Conservation (phyloP, 116 monocot species). For the Phalaenopsis hybrid region DNA sequence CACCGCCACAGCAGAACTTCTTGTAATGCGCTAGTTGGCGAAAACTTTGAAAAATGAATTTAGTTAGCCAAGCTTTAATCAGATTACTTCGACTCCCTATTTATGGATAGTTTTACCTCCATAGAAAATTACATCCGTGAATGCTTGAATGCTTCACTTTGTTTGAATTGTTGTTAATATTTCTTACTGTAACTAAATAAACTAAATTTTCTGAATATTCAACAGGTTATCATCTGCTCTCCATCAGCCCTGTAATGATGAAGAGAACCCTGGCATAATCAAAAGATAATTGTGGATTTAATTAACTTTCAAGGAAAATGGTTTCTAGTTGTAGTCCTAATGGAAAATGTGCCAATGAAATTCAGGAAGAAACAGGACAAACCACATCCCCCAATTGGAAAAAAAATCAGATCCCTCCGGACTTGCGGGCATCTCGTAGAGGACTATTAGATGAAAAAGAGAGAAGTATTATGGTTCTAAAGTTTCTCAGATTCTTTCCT, state of each 20-base stretch:
- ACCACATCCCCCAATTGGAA: background rate
- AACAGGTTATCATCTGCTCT: background rate
- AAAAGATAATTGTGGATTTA: background rate
- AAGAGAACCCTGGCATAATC: background rate
- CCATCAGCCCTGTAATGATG: background rate
- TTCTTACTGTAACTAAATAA: background rate
- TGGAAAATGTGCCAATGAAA: conserved; percentile 17
- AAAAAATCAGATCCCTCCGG: conserved; percentile 11
- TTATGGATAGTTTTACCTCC: background rate
- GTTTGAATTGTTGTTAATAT: background rate
- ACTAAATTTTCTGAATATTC: background rate
- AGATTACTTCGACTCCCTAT: background rate
- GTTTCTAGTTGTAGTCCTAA: conserved; percentile 18
- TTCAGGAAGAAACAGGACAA: conserved; percentile 15
- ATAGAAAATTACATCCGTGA: too few species aligned
- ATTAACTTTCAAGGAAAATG: conserved; percentile 13
- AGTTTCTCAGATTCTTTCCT: conserved; percentile 14
- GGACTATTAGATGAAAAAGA: conserved; percentile 18
- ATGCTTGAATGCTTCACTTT: background rate
- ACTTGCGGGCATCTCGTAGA: conserved; percentile 20
- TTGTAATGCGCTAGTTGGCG: background rate
- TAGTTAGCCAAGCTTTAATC: background rate
- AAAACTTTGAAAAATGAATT: background rate
- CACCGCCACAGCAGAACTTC: too few species aligned
- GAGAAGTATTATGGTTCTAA: conserved; percentile 6